Base-by-base conservation (phyloP, 805 yeast genomes). In the Myxozyma geophila region DNA sequence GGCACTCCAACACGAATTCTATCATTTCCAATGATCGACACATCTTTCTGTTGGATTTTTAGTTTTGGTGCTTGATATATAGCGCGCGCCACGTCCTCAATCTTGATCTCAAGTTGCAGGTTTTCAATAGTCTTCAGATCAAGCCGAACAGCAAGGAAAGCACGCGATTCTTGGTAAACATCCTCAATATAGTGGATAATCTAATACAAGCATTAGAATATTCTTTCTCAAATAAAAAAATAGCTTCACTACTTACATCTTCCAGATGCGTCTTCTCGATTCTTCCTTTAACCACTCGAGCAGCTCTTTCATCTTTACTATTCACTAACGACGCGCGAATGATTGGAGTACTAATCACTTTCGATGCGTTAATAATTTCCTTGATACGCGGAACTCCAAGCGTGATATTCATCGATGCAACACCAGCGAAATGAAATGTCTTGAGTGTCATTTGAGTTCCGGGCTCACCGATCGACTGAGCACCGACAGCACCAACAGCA, bases 401-500 rank as follows among this genome's bases (percentile, higher is more conserved):
- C 0, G 99, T 95, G 69, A 93, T 97, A 80, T 95, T 95, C 98
- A 93, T 95, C 53, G 97, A 89, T 41, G 99, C 98, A 62, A 95
- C 99, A 83, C 99, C 99, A 73, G 99, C 99, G 83, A 95, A 95
- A 82, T 95, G 99, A 90, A 93, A 93, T 64, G 96, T 89, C 75
- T 89, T 89, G 74, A 89, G 83, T 4, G 99, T 95, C 99, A 95
- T 95, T 79, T 95, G 99, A 0, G 99, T 95, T 76, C 98, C 99
- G 23, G 99, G 99, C 75, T 93, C 99, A 79, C 99, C 99, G 80
- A 95, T 95, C 50, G 97, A 90, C 75, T 95, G 99, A 0, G 99
- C 99, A 70, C 98, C 99, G 78, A 95, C 92, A 33, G 99, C 98
- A 70, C 99, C 99, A 60, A 95, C 98, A 1, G 99, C 99, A 3